These are phyloP conservation scores for Lichtheimia hyalospora DNA, from an alignment of 371 early-diverging fungal genomes.

Conservation along the genomic window DNA sequence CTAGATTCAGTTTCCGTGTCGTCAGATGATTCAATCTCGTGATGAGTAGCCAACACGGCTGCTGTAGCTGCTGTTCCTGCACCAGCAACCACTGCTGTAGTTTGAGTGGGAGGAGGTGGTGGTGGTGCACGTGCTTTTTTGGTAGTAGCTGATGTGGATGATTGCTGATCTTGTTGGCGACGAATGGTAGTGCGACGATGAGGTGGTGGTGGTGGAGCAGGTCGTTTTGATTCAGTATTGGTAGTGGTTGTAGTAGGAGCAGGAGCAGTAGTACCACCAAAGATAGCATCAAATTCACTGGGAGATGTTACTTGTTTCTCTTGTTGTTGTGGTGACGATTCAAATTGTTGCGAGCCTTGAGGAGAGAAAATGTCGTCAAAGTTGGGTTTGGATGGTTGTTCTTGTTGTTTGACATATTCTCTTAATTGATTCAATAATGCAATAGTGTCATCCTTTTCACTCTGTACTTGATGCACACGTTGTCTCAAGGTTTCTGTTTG, in stretches of 20 bases:
- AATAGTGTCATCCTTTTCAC: slow-evolving; percentile 25
- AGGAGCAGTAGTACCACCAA: slow-evolving; percentile 20
- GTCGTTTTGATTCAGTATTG: slow-evolving; percentile 9
- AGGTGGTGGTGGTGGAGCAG: slow-evolving; percentile 23
- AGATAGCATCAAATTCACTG: slow-evolving; percentile 44
- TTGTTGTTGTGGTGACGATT: background rate
- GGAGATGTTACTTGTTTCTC: background rate
- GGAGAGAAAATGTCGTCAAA: slow-evolving; percentile 9
- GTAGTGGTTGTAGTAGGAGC: slow-evolving; percentile 1
- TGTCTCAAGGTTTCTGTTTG: slow-evolving; percentile 38
- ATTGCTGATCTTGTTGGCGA: background rate
- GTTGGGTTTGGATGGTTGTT: slow-evolving; percentile 3
- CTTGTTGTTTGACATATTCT: slow-evolving; percentile 25
- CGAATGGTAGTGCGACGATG: slow-evolving; percentile 6
- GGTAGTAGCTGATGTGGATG: background rate
- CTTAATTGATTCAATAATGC: slow-evolving; percentile 29
- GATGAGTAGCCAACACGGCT: background rate
- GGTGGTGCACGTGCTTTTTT: slow-evolving; percentile 28
- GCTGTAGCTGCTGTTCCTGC: background rate
- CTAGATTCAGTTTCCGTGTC: background rate
- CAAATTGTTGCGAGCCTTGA: background rate
- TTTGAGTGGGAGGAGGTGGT: slow-evolving; percentile 19
- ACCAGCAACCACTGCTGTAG: background rate
- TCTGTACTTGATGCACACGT: slow-evolving; percentile 39
- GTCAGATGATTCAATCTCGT: background rate